Conservation (phyloP, 1,139 yeast species). For the Lodderomyces theae region DNA sequence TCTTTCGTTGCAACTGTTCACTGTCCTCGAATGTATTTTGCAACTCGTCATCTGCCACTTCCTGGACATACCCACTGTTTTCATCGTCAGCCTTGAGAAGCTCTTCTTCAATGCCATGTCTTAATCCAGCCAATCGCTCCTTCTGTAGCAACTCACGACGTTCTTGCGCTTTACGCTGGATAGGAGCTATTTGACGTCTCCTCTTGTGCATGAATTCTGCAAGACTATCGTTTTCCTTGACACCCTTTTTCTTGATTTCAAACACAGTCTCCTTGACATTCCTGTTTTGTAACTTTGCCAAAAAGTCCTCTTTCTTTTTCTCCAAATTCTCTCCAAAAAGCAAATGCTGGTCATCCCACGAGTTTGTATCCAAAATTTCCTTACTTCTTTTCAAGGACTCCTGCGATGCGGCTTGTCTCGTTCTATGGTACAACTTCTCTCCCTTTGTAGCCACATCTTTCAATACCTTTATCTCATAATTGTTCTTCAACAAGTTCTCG, state of each 20-base stretch:
- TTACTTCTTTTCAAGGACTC: slow-evolving; percentile 85
- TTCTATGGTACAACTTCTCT: slow-evolving; percentile 80
- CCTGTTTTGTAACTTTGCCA: slow-evolving; percentile 69
- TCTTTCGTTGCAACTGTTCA: slow-evolving; percentile 38
- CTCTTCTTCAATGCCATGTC: slow-evolving; percentile 73
- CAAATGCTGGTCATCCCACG: slow-evolving; percentile 86
- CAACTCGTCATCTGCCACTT: slow-evolving; percentile 48
- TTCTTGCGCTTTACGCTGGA: slow-evolving; percentile 76
- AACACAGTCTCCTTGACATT: slow-evolving; percentile 85
- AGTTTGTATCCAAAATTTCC: slow-evolving; percentile 67
- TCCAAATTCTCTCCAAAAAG: slow-evolving; percentile 73
- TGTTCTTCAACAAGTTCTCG: slow-evolving; percentile 56
- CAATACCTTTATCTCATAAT: slow-evolving; percentile 67
- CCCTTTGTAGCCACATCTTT: slow-evolving; percentile 80
- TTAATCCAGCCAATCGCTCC: slow-evolving; percentile 74
- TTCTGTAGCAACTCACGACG: slow-evolving; percentile 65
- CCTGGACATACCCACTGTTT: slow-evolving; percentile 43
- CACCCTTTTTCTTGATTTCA: slow-evolving; percentile 63
- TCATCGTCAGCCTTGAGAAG: slow-evolving; percentile 54
- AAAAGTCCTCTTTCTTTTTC: slow-evolving; percentile 67
- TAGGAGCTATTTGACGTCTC: slow-evolving; percentile 83
- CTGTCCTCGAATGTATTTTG: slow-evolving; percentile 61
- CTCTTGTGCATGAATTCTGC: slow-evolving; percentile 83
- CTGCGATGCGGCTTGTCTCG: slow-evolving; percentile 80
- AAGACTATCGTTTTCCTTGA: slow-evolving; percentile 57